Base-by-base conservation (phyloP, 2,329 filamentous ascomycete species). In the Fonsecaea pedrosoi region DNA sequence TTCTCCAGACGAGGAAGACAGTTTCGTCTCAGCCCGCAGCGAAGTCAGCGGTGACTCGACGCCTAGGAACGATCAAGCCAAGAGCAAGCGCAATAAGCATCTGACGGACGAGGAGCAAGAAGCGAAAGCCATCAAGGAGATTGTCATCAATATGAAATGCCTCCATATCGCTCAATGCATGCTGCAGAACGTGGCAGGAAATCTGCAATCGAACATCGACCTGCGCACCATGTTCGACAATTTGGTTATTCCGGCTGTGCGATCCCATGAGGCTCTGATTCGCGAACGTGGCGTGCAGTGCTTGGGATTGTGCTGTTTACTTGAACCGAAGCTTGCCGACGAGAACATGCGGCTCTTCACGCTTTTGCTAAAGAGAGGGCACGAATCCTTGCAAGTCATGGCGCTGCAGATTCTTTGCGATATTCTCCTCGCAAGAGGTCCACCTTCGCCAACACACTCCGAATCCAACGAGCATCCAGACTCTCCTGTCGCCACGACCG, bases 181-280 rank as follows among this genome's bases (percentile, higher is more conserved):
- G 91, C 85, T 99, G 60, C 89, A 96, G 76, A 97, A 98, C 75
- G 92, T 99, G 9, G 86, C 91, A 61, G 92, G 92, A 68, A 91
- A 91, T 74, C 83, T 98, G 42, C 93, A 97, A 78, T 87, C 94
- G 72, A 97, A 97, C 76, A 89, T 91, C 65, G 90, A 96, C 75
- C 82, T 98, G n/a, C 92, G 96, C 3, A 92, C 92, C n/a, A 97
- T 98, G 91, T 84, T 99, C 58, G 98, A 99, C 82, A 98, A 95
- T 71, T 86, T 99, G 8, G 92, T 99, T 53, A 93, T 99, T 1
- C 95, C 95, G 6, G 95, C 95, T 34, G 94, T 99, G 15, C 89
- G 94, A 71, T 95, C 91, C 75, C 92, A 97, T 73, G 94, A 98
- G 76, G 92, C 92, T 4, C 92, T 94, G 0, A 93, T 99, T 54